Conservation (phyloP, 2,329 filamentous ascomycete genomes). For the Metarhizium robertsii region DNA sequence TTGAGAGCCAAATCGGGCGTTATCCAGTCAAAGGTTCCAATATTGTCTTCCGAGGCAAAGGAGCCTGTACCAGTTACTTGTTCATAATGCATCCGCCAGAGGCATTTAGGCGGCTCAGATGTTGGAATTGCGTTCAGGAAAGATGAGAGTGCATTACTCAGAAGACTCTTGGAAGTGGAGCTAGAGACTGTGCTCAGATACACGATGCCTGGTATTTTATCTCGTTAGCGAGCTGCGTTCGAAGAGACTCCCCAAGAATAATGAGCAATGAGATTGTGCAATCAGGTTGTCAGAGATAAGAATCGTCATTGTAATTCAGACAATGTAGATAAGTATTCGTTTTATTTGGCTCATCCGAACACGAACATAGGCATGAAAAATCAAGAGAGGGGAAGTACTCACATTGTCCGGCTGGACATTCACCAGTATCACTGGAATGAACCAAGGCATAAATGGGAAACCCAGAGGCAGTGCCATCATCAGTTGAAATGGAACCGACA, state of each 20-base stretch:
- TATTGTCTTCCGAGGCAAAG: constrained; percentile 26
- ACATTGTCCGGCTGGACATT: constrained; percentile 86
- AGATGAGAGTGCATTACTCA: constrained; percentile 30
- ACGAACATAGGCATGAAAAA: constrained; percentile 23
- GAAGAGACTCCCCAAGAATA: background rate
- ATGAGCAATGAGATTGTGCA: constrained; percentile 22
- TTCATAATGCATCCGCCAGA: constrained; percentile 49
- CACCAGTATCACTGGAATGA: constrained; percentile 85
- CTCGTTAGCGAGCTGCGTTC: constrained; percentile 21
- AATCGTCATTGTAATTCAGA: constrained; percentile 86
- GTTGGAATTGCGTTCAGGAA: constrained; percentile 27
- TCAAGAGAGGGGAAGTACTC: constrained; percentile 39
- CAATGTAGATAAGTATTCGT: constrained; percentile 99
- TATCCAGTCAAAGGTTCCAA: constrained; percentile 48
- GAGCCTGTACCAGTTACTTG: constrained; percentile 27
- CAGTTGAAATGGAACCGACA: constrained; percentile 31
- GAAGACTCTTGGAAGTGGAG: constrained; percentile 22
- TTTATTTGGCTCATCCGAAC: constrained; percentile 71
- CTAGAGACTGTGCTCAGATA: constrained; percentile 28
- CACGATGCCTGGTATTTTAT: constrained; percentile 18
- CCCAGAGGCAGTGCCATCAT: constrained; percentile 23
- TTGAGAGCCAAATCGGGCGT: constrained; percentile 63
- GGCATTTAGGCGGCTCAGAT: constrained; percentile 19
- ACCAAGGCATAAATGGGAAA: constrained; percentile 52
- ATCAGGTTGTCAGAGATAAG: constrained; percentile 86